Evolutionary conservation across 2,329 filamentous ascomycete species (phyloP), one percentile per base, ranked within the genome.

Genomic region (Epichloe elymi): DNA sequence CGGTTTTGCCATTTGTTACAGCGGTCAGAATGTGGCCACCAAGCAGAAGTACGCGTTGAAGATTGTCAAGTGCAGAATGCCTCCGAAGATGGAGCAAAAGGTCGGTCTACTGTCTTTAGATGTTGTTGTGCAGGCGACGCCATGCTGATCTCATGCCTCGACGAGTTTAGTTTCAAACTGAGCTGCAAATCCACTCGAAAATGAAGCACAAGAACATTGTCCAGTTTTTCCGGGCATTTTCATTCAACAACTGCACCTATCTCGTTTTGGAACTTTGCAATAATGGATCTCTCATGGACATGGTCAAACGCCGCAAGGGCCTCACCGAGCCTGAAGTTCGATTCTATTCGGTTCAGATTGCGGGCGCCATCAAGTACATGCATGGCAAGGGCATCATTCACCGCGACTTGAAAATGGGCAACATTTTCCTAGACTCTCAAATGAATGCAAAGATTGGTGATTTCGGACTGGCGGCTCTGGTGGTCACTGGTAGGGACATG

Each of bases 401-500:
- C 68, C 82, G 93, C 47, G 93, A 98, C 67, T 70, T 98, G 59
- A 98, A 98, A 70, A 97, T 96, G 75, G 94, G 93, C 46, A 98
- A 98, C 65, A 84, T 98, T 58, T 98, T 98, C 62, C 75, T 98
- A 49, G 93, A 98, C 66, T 80, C 81, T 50, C 76, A 89, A 58
- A 96, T 98, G 91, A 95, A 98, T 62, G 85, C 95, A 60, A 98
- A 98, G 66, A 88, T 98, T 60, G 93, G 93, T 43, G 93, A 98
- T 66, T 98, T 98, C 70, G 93, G 93, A 3, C 75, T 98, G 51
- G 93, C 93, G 33, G 93, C 94, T 30, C 74, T 98, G 59, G 75
- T 97, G 51, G 83, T 97, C 43, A 94, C 90, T 10, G 88, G 91
- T 63, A 89, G 85, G 65, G 93, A 98, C 62, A 87, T 88, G 78